These are phyloP conservation scores for Scolecobasidium constrictum DNA, from an alignment of 2,329 filamentous ascomycete genomes.

Conservation along the genomic window DNA sequence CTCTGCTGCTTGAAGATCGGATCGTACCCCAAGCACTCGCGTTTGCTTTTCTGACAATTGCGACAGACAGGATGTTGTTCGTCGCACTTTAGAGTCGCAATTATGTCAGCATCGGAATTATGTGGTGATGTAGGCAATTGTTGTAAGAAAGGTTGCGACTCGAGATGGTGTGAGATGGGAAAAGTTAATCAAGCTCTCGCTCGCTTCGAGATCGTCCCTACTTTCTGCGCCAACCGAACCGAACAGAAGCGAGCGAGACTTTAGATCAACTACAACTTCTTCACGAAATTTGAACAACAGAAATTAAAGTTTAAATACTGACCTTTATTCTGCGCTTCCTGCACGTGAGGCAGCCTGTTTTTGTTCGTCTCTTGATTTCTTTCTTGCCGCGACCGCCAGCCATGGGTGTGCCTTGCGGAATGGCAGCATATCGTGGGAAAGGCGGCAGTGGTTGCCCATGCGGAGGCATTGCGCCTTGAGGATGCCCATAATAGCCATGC, in stretches of 20 bases:
- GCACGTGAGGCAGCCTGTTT: conserved; percentile 55
- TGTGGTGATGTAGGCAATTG: too few species aligned
- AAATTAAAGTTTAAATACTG: conserved; percentile 21
- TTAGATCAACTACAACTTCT: conserved; percentile 4
- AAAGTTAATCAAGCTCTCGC: not conserved
- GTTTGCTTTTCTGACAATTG: conserved; percentile 82
- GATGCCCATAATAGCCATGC: conserved; percentile 41
- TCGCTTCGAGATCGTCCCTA: not conserved
- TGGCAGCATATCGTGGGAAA: conserved; percentile 38
- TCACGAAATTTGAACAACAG: not conserved
- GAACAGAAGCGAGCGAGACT: not conserved
- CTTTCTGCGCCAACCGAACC: not conserved
- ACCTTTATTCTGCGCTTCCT: conserved; percentile 61
- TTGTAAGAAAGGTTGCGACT: too few species aligned
- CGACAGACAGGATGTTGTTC: conserved; percentile 87
- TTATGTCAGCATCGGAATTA: too few species aligned
- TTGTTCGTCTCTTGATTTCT: conserved; percentile 66
- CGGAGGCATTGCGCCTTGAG: conserved; percentile 24
- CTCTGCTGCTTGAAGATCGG: conserved; percentile 71
- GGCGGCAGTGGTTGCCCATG: conserved; percentile 39
- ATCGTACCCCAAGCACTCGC: conserved; percentile 77
- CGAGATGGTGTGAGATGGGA: not conserved
- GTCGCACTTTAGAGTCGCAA: conserved; percentile 62
- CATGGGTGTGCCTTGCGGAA: conserved; percentile 42
- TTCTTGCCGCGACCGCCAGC: conserved; percentile 56